Conservation (phyloP, 192 early-diverging fungal species). For the Backusella tarrabulga region DNA sequence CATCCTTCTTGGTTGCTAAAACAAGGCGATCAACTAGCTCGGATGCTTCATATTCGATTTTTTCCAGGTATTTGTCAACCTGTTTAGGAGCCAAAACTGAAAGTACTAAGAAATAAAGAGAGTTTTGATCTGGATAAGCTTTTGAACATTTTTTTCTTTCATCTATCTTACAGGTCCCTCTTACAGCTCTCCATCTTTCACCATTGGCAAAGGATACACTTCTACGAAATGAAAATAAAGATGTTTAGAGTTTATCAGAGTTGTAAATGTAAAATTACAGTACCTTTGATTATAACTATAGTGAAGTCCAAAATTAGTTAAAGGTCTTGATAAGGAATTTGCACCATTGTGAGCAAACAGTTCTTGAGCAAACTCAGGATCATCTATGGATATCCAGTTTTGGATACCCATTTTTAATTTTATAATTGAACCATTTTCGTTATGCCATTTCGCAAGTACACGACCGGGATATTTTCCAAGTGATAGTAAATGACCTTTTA, state of each 20-base stretch:
- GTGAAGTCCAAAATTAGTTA: neutral
- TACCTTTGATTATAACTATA: neutral
- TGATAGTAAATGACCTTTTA: neutral
- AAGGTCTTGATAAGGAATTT: neutral
- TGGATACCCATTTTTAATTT: conserved; percentile 7
- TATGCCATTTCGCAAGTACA: conserved; percentile 1
- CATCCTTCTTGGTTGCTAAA: neutral
- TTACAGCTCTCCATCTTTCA: neutral
- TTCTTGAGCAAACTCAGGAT: conserved; percentile 6
- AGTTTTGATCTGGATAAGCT: neutral
- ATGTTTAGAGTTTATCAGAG: neutral
- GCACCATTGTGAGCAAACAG: neutral
- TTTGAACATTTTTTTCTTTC: neutral
- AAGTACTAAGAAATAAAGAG: neutral
- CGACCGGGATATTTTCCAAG: neutral
- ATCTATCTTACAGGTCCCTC: neutral
- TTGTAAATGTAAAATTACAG: neutral
- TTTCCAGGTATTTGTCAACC: neutral
- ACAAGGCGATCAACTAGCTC: neutral
- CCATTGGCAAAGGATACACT: neutral
- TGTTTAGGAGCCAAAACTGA: conserved; percentile 9
- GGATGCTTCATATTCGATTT: neutral
- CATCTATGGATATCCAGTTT: conserved; percentile 4
- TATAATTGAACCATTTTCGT: neutral
- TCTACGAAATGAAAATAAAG: neutral